phyloP scores from a whole-genome alignment of 2,329 filamentous ascomycete genomes.

The Fusarium sp. region DNA sequence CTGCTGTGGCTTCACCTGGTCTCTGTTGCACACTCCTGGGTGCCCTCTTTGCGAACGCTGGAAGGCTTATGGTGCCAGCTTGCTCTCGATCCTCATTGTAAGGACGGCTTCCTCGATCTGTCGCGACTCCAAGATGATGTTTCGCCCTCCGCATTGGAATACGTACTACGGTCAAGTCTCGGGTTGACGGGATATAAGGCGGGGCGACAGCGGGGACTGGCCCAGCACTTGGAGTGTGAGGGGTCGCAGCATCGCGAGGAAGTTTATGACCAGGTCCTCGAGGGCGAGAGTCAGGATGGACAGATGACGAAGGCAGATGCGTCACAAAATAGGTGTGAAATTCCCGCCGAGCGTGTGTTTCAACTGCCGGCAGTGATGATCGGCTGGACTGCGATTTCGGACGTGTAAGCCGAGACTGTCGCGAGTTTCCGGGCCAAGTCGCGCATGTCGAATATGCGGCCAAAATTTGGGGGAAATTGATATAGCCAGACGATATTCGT shows the following conservation, averaged over 20 bases:
- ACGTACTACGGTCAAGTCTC: constrained; percentile 92
- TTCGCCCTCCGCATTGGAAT: constrained; percentile 95
- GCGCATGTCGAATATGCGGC: constrained; percentile 7
- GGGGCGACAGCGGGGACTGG: constrained; percentile 69
- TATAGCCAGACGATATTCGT: neutral
- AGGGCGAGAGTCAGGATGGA: constrained; percentile 84
- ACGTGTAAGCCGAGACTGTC: constrained; percentile 19
- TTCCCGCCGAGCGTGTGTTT: constrained; percentile 52
- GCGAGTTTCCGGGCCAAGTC: constrained; percentile 19
- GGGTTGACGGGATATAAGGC: constrained; percentile 64
- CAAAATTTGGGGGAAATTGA: neutral
- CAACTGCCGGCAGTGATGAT: constrained; percentile 11
- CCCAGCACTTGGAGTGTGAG: constrained; percentile 70
- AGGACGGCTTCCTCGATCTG: constrained; percentile 82
- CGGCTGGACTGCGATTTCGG: constrained; percentile 2
- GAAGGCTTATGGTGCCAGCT: constrained; percentile 91
- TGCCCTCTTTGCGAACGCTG: constrained; percentile 87
- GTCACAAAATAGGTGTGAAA: constrained; percentile 99
- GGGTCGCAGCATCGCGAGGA: constrained; percentile 84
- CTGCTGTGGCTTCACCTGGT: constrained; percentile 71
- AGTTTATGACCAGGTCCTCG: constrained; percentile 82
- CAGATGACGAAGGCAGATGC: constrained; percentile 90
- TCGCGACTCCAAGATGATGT: constrained; percentile 89
- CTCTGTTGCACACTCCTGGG: constrained; percentile 71
- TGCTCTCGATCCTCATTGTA: constrained; percentile 97